Percentiles rank a stretch among this genome's conserved stretches.
These are phyloP conservation scores for Coprinopsis sp. DNA, from an alignment of 768 basidiomycete genomes.

Conservation along the genomic window DNA sequence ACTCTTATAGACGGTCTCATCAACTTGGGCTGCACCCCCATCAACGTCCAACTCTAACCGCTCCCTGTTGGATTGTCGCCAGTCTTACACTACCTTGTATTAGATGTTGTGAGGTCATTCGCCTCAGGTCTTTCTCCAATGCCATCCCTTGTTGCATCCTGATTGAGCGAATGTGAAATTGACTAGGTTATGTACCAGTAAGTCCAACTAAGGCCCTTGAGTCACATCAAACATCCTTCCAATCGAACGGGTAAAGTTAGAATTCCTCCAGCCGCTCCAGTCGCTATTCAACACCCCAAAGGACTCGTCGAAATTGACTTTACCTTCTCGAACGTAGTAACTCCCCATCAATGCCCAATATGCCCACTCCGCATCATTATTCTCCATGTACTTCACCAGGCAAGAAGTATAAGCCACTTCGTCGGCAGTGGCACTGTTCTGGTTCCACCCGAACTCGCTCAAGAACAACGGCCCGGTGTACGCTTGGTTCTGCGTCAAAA, in stretches of 20 bases:
- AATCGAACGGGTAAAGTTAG: background rate
- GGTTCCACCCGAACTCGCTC: slow-evolving; percentile 15
- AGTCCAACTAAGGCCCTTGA: slow-evolving; percentile 6
- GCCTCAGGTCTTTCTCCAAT: background rate
- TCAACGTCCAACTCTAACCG: background rate
- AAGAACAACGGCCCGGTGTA: slow-evolving; percentile 15
- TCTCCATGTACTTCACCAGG: slow-evolving; percentile 14
- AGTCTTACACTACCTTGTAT: background rate
- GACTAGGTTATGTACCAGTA: background rate
- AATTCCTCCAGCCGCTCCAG: slow-evolving; percentile 17
- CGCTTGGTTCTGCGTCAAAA: slow-evolving; percentile 9
- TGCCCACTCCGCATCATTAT: slow-evolving; percentile 19
- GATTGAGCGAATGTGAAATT: background rate
- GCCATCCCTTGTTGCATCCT: background rate
- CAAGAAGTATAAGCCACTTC: slow-evolving; percentile 13
- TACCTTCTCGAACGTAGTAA: slow-evolving; percentile 15
- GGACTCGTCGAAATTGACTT: slow-evolving; percentile 14
- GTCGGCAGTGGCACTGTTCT: slow-evolving; percentile 6
- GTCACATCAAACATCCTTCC: slow-evolving; percentile 11
- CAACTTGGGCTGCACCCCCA: background rate
- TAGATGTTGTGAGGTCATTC: background rate
- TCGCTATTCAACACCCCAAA: slow-evolving; percentile 15
- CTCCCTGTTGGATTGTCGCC: background rate
- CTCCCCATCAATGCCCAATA: slow-evolving; percentile 16
- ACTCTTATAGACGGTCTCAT: background rate